A percentile compares a stretch with the other conserved stretches of the same genome.
Conservation (phyloP, 2,329 filamentous ascomycete species). For the Cladosporium cucumerinum region DNA sequence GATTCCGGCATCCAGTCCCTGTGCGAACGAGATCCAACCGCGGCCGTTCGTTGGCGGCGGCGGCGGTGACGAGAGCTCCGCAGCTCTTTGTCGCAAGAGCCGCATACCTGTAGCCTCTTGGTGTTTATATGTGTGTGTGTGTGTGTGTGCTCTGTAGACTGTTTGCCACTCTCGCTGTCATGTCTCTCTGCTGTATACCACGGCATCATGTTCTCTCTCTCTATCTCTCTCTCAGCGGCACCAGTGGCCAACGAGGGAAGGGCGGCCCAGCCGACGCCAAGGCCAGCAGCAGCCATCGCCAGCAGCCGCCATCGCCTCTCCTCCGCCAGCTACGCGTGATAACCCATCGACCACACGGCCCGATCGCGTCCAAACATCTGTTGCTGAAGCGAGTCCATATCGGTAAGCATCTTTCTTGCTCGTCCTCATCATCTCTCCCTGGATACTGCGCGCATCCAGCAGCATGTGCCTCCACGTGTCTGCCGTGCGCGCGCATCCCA, state of each 20-base stretch:
- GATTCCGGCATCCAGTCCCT: not conserved
- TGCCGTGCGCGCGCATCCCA: conserved; percentile 2
- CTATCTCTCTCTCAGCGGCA: not conserved
- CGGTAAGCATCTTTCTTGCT: not conserved
- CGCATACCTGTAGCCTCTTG: not conserved
- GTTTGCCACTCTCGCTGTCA: not conserved
- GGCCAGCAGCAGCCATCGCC: not conserved
- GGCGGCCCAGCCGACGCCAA: not conserved
- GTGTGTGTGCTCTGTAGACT: not conserved
- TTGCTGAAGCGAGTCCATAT: not conserved
- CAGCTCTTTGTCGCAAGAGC: conserved; percentile 7
- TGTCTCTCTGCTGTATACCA: not conserved
- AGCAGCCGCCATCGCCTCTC: not conserved
- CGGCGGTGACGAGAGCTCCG: conserved; percentile 4
- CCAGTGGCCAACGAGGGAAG: no score
- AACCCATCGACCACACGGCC: conserved; percentile 3
- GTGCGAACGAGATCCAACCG: conserved; percentile 7
- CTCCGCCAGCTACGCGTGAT: not conserved
- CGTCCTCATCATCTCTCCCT: not conserved
- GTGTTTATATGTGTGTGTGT: not conserved
- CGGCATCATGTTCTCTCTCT: not conserved
- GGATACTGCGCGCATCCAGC: not conserved
- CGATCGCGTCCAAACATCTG: conserved; percentile 1
- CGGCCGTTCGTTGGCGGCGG: not conserved
- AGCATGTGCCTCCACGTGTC: not conserved